Base-by-base conservation (phyloP, 805 yeast species). In the Saccharomycopsis olivae region DNA sequence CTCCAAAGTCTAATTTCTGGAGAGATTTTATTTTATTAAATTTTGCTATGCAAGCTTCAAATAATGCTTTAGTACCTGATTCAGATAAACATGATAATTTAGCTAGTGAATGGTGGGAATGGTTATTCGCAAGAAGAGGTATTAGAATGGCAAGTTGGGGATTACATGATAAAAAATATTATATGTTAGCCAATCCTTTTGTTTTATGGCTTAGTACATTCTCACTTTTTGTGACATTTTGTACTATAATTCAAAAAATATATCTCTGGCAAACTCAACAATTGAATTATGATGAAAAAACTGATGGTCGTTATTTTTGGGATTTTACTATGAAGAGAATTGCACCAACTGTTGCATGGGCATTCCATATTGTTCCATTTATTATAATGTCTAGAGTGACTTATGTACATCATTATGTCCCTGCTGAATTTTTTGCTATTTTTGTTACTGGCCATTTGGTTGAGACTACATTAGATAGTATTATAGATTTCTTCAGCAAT, bases 351-450 rank as follows among this genome's bases (percentile, higher is more conserved):
- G 54, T 84, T 31, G 95, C 95, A 9, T 89, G 96, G 96, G 68
- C 76, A 32, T 66, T 86, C 53, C 96, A 89, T 61, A 89, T 68
- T 60, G 55, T 83, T 53, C 97, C 98, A 25, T 89, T 89, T 61
- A 73, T 81, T 24, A 61, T 86, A 44, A 89, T 89, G 98, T 87
- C 94, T 10, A 82, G 98, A 66, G 96, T 92, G 42, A 87, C 95
- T 2, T 89, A 92, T 58, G 92, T 89, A 25, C 98, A 89, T 62
- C 98, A 89, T 59, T 89, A 89, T 60, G 73, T 87, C 50, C 98
- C 98, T 11, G 95, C 97, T 1, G 69, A 88, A 48, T 89, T 83
- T 62, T 89, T 89, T 65, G 97, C 97, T 37, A 79, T 87, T 66
- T 64, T 88, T 48, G 78, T 85, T 23, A 68, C 75, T 50, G 75